Evolutionary conservation across 2,329 filamentous ascomycete species (phyloP).

Genomic region (Fusarium pseudocircinatum): DNA sequence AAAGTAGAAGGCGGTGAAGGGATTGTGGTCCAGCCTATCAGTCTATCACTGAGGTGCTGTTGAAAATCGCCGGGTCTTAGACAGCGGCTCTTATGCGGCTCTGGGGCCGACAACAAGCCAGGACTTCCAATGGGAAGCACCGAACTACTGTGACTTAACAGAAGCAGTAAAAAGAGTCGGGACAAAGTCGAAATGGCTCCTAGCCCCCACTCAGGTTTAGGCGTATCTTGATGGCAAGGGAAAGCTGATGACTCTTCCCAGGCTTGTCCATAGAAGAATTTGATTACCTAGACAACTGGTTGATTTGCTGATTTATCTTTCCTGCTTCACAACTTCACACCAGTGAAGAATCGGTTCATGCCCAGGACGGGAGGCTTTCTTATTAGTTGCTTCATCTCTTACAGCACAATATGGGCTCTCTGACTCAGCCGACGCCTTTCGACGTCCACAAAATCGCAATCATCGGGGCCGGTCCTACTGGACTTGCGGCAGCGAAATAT

Average conservation of each 20-base stretch:
- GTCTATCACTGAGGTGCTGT: slow-evolving; percentile 3
- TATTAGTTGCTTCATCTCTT: background rate
- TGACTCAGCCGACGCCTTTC: slow-evolving; percentile 49
- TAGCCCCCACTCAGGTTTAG: slow-evolving; percentile 33
- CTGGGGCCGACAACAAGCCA: slow-evolving; percentile 1
- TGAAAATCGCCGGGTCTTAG: background rate
- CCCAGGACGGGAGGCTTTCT: background rate
- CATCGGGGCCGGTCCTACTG: slow-evolving; percentile 84
- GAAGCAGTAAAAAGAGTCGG: slow-evolving; percentile 22
- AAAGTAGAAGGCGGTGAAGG: slow-evolving; percentile 37
- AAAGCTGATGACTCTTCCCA: slow-evolving; percentile 15
- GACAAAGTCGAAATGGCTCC: slow-evolving; percentile 36
- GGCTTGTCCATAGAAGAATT: slow-evolving; percentile 11
- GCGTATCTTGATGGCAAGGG: slow-evolving; percentile 10
- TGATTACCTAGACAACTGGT: background rate
- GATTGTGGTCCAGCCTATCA: background rate
- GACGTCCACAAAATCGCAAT: slow-evolving; percentile 73
- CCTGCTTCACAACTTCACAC: background rate
- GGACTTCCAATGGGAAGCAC: slow-evolving; percentile 6
- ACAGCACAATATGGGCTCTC: slow-evolving; percentile 44
- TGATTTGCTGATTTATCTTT: background rate
- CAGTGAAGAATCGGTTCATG: background rate
- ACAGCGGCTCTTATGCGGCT: slow-evolving; percentile 12
- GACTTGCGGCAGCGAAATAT: slow-evolving; percentile 83
- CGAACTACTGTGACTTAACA: slow-evolving; percentile 5